Percentiles rank a stretch among this genome's conserved stretches.
These are phyloP conservation scores for Pyrrhoderma noxium DNA, from an alignment of 1,284 basidiomycete species.

Conservation along the genomic window DNA sequence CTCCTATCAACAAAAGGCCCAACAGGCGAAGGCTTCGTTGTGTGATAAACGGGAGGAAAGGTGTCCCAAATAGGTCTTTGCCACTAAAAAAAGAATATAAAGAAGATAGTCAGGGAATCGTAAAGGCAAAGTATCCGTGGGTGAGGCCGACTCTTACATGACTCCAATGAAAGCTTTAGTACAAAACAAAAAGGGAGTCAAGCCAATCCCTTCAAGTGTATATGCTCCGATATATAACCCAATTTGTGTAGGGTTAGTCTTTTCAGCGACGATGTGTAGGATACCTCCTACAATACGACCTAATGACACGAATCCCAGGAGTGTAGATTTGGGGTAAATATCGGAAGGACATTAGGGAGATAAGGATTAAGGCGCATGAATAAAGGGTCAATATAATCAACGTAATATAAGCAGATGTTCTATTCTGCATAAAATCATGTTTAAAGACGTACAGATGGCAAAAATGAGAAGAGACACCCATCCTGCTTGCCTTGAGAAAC, in stretches of 20 bases:
- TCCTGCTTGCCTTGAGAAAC: slow-evolving; percentile 46
- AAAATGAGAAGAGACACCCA: slow-evolving; percentile 57
- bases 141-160: too few species aligned
- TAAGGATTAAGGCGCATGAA: too few species aligned
- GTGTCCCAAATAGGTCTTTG: slow-evolving; percentile 25
- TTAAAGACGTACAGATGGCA: slow-evolving; percentile 38
- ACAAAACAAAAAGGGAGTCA: slow-evolving; percentile 46
- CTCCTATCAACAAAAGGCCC: slow-evolving; percentile 35
- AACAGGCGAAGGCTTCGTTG: slow-evolving; percentile 31
- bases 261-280: slow-evolving; percentile 45
- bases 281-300: slow-evolving; percentile 52
- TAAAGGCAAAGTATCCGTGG: too few species aligned
- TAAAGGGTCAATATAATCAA: too few species aligned
- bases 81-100: slow-evolving; percentile 23
- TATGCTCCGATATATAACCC: slow-evolving; percentile 43
- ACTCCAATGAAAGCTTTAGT: slow-evolving; percentile 53
- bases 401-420: too few species aligned
- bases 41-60: slow-evolving; percentile 16
- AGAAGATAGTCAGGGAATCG: not conserved
- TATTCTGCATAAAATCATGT: too few species aligned
- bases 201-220: slow-evolving; percentile 47
- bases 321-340: too few species aligned
- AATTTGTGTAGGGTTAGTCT: slow-evolving; percentile 29
- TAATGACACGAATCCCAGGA: too few species aligned
- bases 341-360: too few species aligned